Percentiles rank a stretch among this genome's conserved stretches.
phyloP scores from a whole-genome alignment of 2,329 filamentous ascomycete species.

The Talaromyces verruculosus region DNA sequence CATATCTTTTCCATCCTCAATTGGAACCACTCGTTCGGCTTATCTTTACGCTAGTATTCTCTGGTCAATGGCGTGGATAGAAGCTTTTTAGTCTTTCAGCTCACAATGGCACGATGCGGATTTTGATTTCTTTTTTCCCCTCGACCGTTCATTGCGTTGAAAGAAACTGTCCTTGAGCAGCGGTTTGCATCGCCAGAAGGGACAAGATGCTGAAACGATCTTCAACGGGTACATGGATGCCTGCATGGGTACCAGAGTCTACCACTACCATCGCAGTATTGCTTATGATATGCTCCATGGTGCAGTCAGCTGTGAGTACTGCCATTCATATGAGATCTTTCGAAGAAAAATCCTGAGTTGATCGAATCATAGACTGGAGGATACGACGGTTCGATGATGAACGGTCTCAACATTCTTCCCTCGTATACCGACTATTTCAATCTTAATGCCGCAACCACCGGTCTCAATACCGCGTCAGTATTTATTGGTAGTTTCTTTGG shows the following conservation, averaged over 20 bases:
- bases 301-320: conserved; percentile 45
- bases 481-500: conserved; percentile 77
- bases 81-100: not conserved
- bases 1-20: not conserved
- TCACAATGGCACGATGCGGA: not conserved
- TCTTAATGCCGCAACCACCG: conserved; percentile 54
- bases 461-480: conserved; percentile 59
- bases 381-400: conserved; percentile 55
- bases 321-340: not conserved
- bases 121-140: not conserved
- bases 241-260: conserved; percentile 48
- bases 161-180: not conserved
- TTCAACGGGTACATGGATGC: conserved; percentile 49
- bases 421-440: conserved; percentile 58
- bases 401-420: conserved; percentile 59
- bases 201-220: conserved; percentile 38
- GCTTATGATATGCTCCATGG: conserved; percentile 48
- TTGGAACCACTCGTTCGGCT: not conserved
- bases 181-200: not conserved
- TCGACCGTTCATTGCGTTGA: not conserved
- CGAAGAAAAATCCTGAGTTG: not conserved
- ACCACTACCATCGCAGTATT: conserved; percentile 38
- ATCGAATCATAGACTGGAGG: conserved; percentile 27
- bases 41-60: conserved; percentile 10
- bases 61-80: not conserved